phyloP scores from a whole-genome alignment of 352 stramenopile species.

The Phytophthora crassamura region DNA sequence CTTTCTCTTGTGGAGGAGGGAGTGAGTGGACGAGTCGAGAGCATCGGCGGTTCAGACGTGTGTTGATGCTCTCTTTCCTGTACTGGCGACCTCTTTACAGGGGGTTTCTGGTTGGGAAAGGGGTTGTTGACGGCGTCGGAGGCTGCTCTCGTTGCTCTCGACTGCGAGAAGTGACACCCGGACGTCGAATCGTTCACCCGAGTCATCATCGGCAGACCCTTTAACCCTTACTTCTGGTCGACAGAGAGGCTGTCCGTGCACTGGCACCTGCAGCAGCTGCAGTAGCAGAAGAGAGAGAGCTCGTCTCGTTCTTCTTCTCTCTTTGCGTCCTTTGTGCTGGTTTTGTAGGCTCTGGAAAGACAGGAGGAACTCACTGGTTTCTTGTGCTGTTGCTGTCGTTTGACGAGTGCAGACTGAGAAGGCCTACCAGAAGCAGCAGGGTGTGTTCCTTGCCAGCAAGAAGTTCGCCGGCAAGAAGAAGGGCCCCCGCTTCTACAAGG shows the following conservation, averaged over 20 bases:
- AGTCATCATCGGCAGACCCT: slow-evolving; percentile 53
- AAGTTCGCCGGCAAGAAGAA: slow-evolving; percentile 95
- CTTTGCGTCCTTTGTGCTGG: not conserved
- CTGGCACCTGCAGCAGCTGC: slow-evolving; percentile 5
- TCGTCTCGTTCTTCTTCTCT: slow-evolving; percentile 5
- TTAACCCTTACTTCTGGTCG: slow-evolving; percentile 9
- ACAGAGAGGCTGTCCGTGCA: slow-evolving; percentile 30
- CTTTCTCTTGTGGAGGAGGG: not conserved
- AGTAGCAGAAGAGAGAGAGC: slow-evolving; percentile 11
- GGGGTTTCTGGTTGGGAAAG: no score
- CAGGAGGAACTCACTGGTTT: slow-evolving; percentile 5
- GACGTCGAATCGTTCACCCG: slow-evolving; percentile 29
- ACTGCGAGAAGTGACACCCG: slow-evolving; percentile 9
- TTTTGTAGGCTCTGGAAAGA: not conserved
- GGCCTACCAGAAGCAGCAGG: slow-evolving; percentile 99
- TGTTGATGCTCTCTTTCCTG: no score
- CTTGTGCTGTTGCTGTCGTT: not conserved
- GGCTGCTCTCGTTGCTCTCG: slow-evolving; percentile 1
- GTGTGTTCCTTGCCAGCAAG: slow-evolving; percentile 98
- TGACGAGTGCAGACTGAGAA: slow-evolving; percentile 93
- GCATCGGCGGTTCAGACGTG: no score
- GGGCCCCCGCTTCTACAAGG: slow-evolving; percentile 96
- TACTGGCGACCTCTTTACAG: no score
- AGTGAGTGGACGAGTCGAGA: slow-evolving; percentile 8
- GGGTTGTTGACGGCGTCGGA: no score